A percentile compares a stretch with the other conserved stretches of the same genome.
Conservation (phyloP, 805 yeast genomes). For the Candida sithepensis region DNA sequence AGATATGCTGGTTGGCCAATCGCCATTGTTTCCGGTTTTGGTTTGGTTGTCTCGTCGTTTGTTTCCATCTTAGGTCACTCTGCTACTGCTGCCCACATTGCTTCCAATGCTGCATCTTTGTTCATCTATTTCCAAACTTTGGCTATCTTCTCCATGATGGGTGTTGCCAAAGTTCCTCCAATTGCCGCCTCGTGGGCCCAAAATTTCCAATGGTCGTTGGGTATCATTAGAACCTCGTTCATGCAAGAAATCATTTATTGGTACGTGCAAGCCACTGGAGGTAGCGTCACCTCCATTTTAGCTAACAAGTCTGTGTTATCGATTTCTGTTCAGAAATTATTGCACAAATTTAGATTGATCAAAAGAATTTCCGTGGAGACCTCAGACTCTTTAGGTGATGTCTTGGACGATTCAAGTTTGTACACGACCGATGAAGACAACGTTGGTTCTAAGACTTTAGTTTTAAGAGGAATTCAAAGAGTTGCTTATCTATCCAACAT, state of each 20-base stretch:
- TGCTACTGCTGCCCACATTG: constrained; percentile 92
- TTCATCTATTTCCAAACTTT: constrained; percentile 92
- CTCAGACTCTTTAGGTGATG: constrained; percentile 40
- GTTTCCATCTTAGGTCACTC: constrained; percentile 86
- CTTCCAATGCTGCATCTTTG: constrained; percentile 90
- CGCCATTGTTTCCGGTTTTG: constrained; percentile 86
- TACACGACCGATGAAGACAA: constrained; percentile 73
- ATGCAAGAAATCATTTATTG: constrained; percentile 85
- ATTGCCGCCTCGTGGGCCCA: constrained; percentile 98
- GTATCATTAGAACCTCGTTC: constrained; percentile 71
- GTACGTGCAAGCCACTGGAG: constrained; percentile 96
- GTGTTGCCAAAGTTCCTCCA: constrained; percentile 88
- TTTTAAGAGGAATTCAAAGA: constrained; percentile 88
- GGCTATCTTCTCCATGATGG: constrained; percentile 94
- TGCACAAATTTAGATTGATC: constrained; percentile 12
- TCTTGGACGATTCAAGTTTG: constrained; percentile 45
- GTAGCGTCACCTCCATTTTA: constrained; percentile 73
- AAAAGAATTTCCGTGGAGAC: constrained; percentile 39
- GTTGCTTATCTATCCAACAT: constrained; percentile 81
- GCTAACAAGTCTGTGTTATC: constrained; percentile 63
- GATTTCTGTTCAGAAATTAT: constrained; percentile 72
- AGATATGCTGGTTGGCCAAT: constrained; percentile 94
- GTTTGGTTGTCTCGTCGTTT: constrained; percentile 82
- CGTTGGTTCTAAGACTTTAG: constrained; percentile 64
- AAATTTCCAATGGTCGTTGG: constrained; percentile 95